Conservation (phyloP, 2,329 filamentous ascomycete genomes). For the Aureobasidium sp. region DNA sequence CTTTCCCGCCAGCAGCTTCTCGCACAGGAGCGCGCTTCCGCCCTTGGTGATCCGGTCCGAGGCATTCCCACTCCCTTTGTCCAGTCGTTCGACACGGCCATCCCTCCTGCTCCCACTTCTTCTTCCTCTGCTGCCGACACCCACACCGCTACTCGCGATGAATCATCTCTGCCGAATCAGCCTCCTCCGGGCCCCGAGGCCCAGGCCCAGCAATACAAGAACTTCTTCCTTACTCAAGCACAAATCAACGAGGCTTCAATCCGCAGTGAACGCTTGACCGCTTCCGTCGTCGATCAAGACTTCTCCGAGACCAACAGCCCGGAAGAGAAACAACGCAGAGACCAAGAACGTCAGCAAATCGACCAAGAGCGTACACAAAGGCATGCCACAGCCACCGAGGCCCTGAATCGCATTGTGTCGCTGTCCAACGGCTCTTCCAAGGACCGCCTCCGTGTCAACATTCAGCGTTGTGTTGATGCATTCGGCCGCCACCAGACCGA, state of each 20-base stretch:
- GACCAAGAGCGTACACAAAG: constrained; percentile 30
- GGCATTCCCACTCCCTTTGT: constrained; percentile 77
- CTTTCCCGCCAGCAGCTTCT: constrained; percentile 67
- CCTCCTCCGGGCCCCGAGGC: constrained; percentile 21
- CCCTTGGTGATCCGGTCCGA: constrained; percentile 69
- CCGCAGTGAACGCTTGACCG: constrained; percentile 61
- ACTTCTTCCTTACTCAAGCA: constrained; percentile 64
- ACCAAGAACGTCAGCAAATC: constrained; percentile 38
- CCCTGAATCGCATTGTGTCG: constrained; percentile 70
- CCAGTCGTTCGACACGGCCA: constrained; percentile 65
- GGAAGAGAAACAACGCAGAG: constrained; percentile 20
- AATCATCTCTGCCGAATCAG: constrained; percentile 14
- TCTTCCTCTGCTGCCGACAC: constrained; percentile 10
- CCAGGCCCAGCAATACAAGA: constrained; percentile 48
- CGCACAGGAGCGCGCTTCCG: constrained; percentile 54
- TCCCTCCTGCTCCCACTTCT: constrained; percentile 29
- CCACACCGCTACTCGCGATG: background rate
- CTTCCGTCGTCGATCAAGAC: constrained; percentile 40
- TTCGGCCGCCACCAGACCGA: constrained; percentile 94
- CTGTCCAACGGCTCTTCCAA: constrained; percentile 70
- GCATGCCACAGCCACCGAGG: constrained; percentile 65
- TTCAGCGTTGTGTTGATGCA: constrained; percentile 72
- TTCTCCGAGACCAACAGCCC: constrained; percentile 19
- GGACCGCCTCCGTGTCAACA: constrained; percentile 74
- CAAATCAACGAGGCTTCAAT: constrained; percentile 62